Conservation (phyloP, 257 asterid species). For the Fraxinus anomala region DNA sequence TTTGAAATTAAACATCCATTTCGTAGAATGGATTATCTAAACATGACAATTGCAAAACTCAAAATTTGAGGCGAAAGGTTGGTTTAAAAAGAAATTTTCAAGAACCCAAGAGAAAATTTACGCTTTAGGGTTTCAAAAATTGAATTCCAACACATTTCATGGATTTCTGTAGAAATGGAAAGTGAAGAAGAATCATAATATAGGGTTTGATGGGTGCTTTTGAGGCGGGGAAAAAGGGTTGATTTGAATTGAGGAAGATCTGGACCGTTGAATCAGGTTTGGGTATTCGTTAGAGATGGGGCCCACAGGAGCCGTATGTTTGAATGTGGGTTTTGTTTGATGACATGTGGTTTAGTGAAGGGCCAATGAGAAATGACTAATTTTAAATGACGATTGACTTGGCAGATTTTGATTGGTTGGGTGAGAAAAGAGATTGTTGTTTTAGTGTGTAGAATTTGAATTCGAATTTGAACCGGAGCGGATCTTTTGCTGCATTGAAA, state of each 20-base stretch:
- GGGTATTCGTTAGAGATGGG: constrained; percentile 68
- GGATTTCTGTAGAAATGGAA: constrained; percentile 13
- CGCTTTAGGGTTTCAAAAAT: background rate
- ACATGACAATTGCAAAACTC: background rate
- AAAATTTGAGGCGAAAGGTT: background rate
- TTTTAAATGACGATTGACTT: background rate
- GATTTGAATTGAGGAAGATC: constrained; percentile 52
- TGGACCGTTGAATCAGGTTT: constrained; percentile 47
- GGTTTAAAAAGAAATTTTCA: background rate
- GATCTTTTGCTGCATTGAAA: constrained; percentile 38
- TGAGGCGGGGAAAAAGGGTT: constrained; percentile 55
- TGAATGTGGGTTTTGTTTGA: constrained; percentile 21
- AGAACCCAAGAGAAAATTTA: background rate
- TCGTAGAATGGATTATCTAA: background rate
- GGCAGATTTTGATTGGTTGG: constrained; percentile 17
- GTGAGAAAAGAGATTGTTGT: constrained; percentile 25
- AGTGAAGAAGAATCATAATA: constrained; percentile 9
- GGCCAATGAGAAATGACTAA: constrained; percentile 14
- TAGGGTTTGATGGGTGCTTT: constrained; percentile 42
- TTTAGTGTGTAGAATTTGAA: constrained; percentile 44
- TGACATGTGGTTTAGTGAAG: constrained; percentile 3
- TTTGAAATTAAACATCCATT: background rate
- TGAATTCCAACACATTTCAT: background rate
- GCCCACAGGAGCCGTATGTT: constrained; percentile 44
- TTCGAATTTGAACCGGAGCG: constrained; percentile 45